These are phyloP conservation scores for Boletus sensibilis DNA, from an alignment of 768 basidiomycete genomes.

Conservation along the genomic window DNA sequence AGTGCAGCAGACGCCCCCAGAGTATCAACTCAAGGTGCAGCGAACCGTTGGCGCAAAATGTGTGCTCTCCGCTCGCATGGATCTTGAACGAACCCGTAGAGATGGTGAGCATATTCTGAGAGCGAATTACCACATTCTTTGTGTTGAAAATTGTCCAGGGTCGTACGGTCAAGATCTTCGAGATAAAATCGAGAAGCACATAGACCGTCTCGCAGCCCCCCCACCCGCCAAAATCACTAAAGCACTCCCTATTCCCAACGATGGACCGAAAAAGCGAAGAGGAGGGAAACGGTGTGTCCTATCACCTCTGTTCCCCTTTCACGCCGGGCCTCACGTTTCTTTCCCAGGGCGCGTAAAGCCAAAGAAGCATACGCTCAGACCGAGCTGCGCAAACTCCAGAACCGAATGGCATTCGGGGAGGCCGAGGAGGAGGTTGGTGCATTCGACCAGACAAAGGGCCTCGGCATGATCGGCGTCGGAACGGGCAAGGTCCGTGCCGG, in stretches of 20 bases:
- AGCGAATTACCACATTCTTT: background rate
- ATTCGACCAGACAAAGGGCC: conserved; percentile 95
- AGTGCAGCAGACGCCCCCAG: conserved; percentile 79
- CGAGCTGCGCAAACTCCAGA: conserved; percentile 94
- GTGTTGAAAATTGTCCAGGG: conserved; percentile 38
- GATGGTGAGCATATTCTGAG: conserved; percentile 56
- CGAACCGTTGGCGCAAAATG: conserved; percentile 92
- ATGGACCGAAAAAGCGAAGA: conserved; percentile 92
- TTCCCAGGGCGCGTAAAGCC: conserved; percentile 84
- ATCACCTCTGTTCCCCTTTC: background rate
- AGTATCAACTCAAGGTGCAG: conserved; percentile 90
- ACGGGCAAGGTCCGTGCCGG: conserved; percentile 90
- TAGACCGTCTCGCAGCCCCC: conserved; percentile 89
- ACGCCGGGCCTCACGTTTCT: background rate
- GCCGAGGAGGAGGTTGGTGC: conserved; percentile 95
- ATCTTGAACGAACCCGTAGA: conserved; percentile 78
- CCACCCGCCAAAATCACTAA: conserved; percentile 93
- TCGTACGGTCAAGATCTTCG: conserved; percentile 78
- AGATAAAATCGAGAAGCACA: conserved; percentile 89
- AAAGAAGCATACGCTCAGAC: conserved; percentile 98
- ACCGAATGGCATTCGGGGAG: conserved; percentile 94
- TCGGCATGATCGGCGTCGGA: conserved; percentile 92
- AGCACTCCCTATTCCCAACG: conserved; percentile 90
- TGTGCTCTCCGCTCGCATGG: conserved; percentile 88
- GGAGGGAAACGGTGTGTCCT: conserved; percentile 84